Percentiles rank a stretch among this genome's conserved stretches.
Evolutionary conservation across 305 asterid species (phyloP).

Genomic region (Caryopteris hybrid): DNA sequence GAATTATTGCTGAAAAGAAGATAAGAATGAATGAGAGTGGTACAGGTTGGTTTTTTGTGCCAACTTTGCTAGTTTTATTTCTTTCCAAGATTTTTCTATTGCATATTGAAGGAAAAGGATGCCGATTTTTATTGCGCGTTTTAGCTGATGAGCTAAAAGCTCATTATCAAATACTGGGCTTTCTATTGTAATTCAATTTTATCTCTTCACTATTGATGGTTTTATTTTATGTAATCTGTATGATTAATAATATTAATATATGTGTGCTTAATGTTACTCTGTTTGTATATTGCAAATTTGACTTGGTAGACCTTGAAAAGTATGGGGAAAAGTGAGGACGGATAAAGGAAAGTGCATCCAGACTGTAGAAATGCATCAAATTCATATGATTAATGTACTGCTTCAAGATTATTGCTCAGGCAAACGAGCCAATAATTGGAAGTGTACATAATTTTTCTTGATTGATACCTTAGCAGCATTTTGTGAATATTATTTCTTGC

Average conservation of each 20-base stretch:
- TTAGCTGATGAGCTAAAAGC: neutral
- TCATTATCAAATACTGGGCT: neutral
- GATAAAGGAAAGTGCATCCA: conserved; percentile 29
- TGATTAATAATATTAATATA: no score
- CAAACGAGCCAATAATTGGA: neutral
- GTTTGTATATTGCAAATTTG: neutral
- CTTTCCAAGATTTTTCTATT: neutral
- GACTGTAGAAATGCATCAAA: conserved; percentile 60
- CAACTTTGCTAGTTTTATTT: neutral
- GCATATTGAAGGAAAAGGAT: neutral
- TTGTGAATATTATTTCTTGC: neutral
- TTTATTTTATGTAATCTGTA: neutral
- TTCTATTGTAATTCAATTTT: neutral
- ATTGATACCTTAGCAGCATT: neutral
- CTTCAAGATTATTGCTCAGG: neutral
- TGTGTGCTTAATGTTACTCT: neutral
- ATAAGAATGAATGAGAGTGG: conserved; percentile 23
- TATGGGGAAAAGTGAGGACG: neutral
- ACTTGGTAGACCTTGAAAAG: no score
- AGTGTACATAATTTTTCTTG: neutral
- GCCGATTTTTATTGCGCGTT: no score
- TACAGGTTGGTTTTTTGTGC: neutral
- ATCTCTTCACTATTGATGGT: neutral
- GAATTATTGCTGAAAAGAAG: conserved; percentile 50
- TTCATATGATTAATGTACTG: conserved; percentile 52